Base-by-base conservation (phyloP, 2,329 filamentous ascomycete genomes). In the Neoascochyta sp. region DNA sequence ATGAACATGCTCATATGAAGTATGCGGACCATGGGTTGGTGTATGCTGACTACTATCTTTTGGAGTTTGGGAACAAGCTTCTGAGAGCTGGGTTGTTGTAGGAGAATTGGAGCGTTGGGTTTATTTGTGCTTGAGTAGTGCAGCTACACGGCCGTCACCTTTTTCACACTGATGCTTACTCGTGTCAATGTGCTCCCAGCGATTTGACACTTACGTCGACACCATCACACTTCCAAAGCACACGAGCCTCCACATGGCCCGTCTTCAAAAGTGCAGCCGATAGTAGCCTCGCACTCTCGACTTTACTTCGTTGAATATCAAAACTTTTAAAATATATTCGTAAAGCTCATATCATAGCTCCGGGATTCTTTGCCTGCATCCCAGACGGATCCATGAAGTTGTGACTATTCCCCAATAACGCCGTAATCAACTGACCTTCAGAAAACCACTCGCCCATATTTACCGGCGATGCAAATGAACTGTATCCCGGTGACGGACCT, bases 31-130 rank as follows among this genome's bases (percentile, higher is more conserved):
- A 71, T 46, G 68, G 69, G 1, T 37, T 73, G 12, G 68, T 73
- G 0, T 73, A 73, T 44, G 69, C 69, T 1, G 69, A 73, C 36
- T 73, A 73, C 41, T 72, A 62, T 33, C 62, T 72, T 17, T 34
- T 73, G 9, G 52, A 70, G 17, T 60, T 69, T 19, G 69, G 69
- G 5, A 73, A 73, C 29, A 62, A 65, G 25, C 40, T 74, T n/a
- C 33, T 73, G 22, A 47, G 59, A 21, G 44, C 49, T 8, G 56
- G 57, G 1, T 39, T 57, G 11, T 15, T 60, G 11, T 60, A 29
- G 44, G 22, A 7, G 7, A 7, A 23, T 10, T 5, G 7, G 15
- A 22, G 15, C 12, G 12, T 10, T n/a, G n/a, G n/a, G n/a, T n/a
- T n/a, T n/a, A n/a, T n/a, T n/a, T n/a, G n/a, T n/a, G n/a, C n/a